These are phyloP conservation scores for Rhizopogon roseolus DNA, from an alignment of 768 basidiomycete genomes.

Conservation along the genomic window DNA sequence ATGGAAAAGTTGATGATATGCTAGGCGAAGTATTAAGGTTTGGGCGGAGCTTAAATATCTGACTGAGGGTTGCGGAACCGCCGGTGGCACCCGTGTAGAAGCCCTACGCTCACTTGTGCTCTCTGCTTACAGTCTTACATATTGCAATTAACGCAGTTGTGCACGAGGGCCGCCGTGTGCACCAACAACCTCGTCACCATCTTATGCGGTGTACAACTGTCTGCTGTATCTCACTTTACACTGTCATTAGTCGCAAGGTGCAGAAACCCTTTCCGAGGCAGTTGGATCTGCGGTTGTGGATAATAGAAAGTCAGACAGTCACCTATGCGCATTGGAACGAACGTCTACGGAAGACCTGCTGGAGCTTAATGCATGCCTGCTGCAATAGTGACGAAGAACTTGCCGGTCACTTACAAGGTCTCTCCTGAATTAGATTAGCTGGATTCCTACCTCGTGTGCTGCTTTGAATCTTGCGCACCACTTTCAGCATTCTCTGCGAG, in stretches of 20 bases:
- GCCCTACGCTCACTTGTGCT: too few relatives aligned
- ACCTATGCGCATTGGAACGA: constrained; percentile 62
- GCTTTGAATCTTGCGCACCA: too few relatives aligned
- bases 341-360: constrained; percentile 58
- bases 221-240: too few relatives aligned
- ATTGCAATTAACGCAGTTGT: too few relatives aligned
- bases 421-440: constrained; percentile 57
- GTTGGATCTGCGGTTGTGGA: constrained; percentile 63
- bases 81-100: too few relatives aligned
- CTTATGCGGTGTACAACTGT: too few relatives aligned
- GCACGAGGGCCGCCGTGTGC: too few relatives aligned
- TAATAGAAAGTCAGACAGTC: constrained; percentile 85
- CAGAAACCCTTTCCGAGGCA: constrained; percentile 65
- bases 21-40: background rate
- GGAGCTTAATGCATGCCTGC: constrained; percentile 93
- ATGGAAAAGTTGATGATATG: background rate
- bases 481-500: too few relatives aligned
- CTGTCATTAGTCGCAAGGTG: constrained; percentile 38
- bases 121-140: too few relatives aligned
- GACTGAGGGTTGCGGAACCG: too few relatives aligned
- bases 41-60: background rate
- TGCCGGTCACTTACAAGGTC: constrained; percentile 67
- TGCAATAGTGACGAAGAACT: constrained; percentile 84
- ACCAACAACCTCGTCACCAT: too few relatives aligned
- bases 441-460: too few relatives aligned